Percentiles rank a stretch among this genome's conserved stretches.
These are phyloP conservation scores for Podospora comata DNA, from an alignment of 495 filamentous ascomycete species.

Conservation along the genomic window DNA sequence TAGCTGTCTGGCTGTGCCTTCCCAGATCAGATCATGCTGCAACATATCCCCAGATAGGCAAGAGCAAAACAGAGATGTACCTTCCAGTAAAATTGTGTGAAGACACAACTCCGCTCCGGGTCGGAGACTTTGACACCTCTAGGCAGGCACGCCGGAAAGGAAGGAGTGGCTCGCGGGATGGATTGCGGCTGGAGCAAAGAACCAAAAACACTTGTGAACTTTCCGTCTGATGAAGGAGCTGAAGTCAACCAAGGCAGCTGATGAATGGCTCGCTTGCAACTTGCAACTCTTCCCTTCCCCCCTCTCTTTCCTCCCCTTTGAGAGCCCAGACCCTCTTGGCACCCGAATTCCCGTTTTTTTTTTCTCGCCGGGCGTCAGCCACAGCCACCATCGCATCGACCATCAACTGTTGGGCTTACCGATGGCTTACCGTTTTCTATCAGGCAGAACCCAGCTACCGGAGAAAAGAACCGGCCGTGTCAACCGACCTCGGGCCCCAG, in stretches of 20 bases:
- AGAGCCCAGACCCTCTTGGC: constrained; percentile 18
- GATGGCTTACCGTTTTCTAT: background rate
- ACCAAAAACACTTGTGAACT: background rate
- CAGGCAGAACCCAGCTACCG: background rate
- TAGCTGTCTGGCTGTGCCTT: too few species aligned
- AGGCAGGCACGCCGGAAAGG: background rate
- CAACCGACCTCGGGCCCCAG: background rate
- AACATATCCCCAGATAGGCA: too few species aligned
- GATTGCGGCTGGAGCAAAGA: background rate
- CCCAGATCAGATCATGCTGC: too few species aligned
- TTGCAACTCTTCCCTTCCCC: too few species aligned
- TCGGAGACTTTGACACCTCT: background rate
- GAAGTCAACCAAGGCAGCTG: background rate
- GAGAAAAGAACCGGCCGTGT: background rate
- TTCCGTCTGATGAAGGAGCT: background rate
- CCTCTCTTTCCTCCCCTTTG: too few species aligned
- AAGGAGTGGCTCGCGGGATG: background rate
- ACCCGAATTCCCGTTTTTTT: background rate
- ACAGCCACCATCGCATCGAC: background rate
- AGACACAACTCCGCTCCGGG: background rate
- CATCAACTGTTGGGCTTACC: too few species aligned
- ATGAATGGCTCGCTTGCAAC: too few species aligned
- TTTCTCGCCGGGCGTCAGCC: background rate
- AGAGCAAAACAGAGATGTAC: background rate
- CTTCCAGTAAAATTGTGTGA: background rate